A percentile compares a stretch with the other conserved stretches of the same genome.
These are phyloP conservation scores for Dryadomyces quercus-mongolicae DNA, from an alignment of 2,329 filamentous ascomycete genomes.

Conservation along the genomic window DNA sequence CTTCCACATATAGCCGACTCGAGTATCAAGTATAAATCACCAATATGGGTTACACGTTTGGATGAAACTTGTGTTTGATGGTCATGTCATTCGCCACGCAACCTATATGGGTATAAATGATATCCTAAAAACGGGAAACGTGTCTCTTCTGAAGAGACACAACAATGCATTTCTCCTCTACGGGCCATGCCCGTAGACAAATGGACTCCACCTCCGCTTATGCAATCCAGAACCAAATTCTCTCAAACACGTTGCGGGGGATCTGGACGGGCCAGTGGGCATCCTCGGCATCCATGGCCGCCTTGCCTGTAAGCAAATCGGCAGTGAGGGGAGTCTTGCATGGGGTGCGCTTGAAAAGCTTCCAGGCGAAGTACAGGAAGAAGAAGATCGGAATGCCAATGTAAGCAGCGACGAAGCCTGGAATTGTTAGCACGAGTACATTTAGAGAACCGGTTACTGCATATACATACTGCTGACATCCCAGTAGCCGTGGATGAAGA, in stretches of 20 bases:
- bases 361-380: constrained; percentile 49
- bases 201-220: not conserved
- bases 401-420: constrained; percentile 59
- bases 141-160: not conserved
- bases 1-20: no score
- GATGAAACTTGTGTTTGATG: no score
- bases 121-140: no score
- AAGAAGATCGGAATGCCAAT: constrained; percentile 51
- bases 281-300: constrained; percentile 39
- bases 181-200: not conserved
- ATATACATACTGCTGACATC: constrained; percentile 4
- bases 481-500: constrained; percentile 48
- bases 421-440: constrained; percentile 39
- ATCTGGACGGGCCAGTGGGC: constrained; percentile 24
- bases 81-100: no score
- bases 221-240: constrained; percentile 38
- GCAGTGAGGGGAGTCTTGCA: constrained; percentile 29
- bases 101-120: no score
- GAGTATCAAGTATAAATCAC: no score
- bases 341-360: constrained; percentile 33
- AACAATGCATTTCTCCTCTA: not conserved
- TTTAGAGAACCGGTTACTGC: not conserved
- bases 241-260: constrained; percentile 38
- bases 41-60: no score
- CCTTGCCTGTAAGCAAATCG: constrained; percentile 48